A percentile compares a stretch with the other conserved stretches of the same genome.
phyloP scores from a whole-genome alignment of 129 eudicot species.

The Dittrichia graveolens region DNA sequence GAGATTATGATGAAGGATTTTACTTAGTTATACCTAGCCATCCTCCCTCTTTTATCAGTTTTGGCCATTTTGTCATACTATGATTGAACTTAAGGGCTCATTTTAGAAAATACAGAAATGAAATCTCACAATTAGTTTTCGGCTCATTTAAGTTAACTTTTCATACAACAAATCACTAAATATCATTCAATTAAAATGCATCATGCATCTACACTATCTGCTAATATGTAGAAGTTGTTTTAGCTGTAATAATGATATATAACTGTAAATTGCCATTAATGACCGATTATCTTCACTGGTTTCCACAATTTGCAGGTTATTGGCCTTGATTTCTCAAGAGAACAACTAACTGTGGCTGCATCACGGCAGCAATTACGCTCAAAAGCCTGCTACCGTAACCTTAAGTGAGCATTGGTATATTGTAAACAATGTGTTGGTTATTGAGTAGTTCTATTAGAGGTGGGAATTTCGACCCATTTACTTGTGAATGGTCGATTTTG shows the following conservation, averaged over 20 bases:
- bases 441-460: neutral
- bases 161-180: neutral
- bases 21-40: too few species aligned
- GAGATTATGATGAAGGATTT: too few species aligned
- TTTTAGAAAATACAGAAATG: neutral
- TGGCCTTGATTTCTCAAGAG: constrained; percentile 89
- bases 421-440: neutral
- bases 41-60: too few species aligned
- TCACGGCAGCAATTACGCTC: constrained; percentile 58
- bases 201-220: neutral
- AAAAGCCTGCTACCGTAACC: constrained; percentile 69
- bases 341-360: constrained; percentile 72
- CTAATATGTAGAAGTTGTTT: neutral
- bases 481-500: neutral
- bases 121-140: neutral
- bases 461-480: neutral
- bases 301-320: constrained; percentile 50
- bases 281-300: neutral
- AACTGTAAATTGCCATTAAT: neutral
- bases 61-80: too few species aligned
- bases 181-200: neutral
- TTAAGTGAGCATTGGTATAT: constrained; percentile 84
- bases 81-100: neutral
- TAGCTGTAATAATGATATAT: neutral
- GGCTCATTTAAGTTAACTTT: neutral